Conservation (phyloP, 1,284 basidiomycete genomes). For the Phellinidium pouzarii region DNA sequence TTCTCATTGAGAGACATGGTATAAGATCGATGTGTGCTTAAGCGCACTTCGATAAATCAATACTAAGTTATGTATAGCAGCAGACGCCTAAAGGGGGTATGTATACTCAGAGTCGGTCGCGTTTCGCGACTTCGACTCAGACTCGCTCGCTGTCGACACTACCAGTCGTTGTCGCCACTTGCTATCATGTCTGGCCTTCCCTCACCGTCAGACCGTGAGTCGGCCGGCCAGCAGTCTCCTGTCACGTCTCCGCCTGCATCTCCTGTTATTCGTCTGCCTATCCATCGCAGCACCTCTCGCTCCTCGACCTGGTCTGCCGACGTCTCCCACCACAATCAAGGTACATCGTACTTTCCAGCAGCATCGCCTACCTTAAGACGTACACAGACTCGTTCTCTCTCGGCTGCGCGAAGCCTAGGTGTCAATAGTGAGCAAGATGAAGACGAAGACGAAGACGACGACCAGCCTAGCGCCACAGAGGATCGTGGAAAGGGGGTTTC, state of each 20-base stretch:
- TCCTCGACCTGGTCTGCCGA: constrained; percentile 17
- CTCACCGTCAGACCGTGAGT: constrained; percentile 6
- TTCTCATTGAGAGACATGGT: not conserved
- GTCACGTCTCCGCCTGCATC: not conserved
- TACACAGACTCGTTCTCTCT: constrained; percentile 11
- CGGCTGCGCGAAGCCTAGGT: constrained; percentile 51
- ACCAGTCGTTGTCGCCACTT: not conserved
- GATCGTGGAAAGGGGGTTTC: constrained; percentile 19
- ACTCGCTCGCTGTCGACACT: not conserved
- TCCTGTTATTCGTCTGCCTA: constrained; percentile 1
- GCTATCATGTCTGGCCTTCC: constrained; percentile 11
- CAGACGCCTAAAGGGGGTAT: not conserved
- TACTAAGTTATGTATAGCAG: no score
- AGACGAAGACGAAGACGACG: constrained; percentile 28
- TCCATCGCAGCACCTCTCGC: constrained; percentile 15
- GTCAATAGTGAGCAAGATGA: constrained; percentile 36
- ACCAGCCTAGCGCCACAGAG: constrained; percentile 18
- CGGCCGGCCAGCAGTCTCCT: constrained; percentile 4
- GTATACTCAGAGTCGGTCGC: not conserved
- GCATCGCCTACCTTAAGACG: constrained; percentile 35
- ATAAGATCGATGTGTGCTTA: not conserved
- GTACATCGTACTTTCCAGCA: constrained; percentile 55
- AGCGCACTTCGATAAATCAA: no score
- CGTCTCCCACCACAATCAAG: constrained; percentile 50
- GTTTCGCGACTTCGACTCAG: not conserved